Evolutionary conservation across 2,329 filamentous ascomycete species (phyloP).

Genomic region (Ophiocordyceps australis): DNA sequence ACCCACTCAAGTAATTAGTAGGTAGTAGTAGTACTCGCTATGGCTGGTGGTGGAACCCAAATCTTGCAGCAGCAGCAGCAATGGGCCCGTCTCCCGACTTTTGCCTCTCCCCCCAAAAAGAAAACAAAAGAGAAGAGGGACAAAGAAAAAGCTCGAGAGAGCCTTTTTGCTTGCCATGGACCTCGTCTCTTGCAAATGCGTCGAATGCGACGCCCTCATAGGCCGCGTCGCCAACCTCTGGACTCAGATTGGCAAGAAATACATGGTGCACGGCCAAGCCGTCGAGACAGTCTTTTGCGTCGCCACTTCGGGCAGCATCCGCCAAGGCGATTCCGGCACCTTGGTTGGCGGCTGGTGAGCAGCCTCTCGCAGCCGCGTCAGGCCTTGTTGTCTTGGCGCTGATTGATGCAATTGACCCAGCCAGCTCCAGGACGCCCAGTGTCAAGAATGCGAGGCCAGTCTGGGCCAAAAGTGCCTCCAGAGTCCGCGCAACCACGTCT

Average conservation of each 20-base stretch:
- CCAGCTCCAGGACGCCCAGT: constrained; percentile 16
- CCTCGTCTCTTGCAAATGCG: constrained; percentile 15
- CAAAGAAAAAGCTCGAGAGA: too few relatives aligned
- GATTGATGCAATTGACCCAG: constrained; percentile 5
- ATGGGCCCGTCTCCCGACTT: too few relatives aligned
- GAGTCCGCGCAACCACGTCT: constrained; percentile 16
- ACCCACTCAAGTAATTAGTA: too few relatives aligned
- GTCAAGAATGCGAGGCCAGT: constrained; percentile 10
- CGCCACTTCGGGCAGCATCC: constrained; percentile 7
- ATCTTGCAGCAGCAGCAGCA: too few relatives aligned
- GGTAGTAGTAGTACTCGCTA: too few relatives aligned
- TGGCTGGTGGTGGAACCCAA: too few relatives aligned
- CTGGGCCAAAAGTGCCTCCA: constrained; percentile 17
- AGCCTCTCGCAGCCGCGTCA: constrained; percentile 3
- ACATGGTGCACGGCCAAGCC: constrained; percentile 16
- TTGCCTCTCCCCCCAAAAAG: too few relatives aligned
- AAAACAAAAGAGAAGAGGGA: too few relatives aligned
- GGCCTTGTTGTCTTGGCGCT: neutral
- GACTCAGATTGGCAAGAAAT: constrained; percentile 19
- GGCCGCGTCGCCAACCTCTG: constrained; percentile 17
- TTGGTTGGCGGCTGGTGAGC: constrained; percentile 16
- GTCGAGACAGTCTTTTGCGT: constrained; percentile 5
- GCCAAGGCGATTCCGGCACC: constrained; percentile 14
- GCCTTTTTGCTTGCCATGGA: too few relatives aligned
- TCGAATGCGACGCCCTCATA: constrained; percentile 11